phyloP scores from a whole-genome alignment of 2,329 filamentous ascomycete genomes.

The Fonsecaea multimorphosa region DNA sequence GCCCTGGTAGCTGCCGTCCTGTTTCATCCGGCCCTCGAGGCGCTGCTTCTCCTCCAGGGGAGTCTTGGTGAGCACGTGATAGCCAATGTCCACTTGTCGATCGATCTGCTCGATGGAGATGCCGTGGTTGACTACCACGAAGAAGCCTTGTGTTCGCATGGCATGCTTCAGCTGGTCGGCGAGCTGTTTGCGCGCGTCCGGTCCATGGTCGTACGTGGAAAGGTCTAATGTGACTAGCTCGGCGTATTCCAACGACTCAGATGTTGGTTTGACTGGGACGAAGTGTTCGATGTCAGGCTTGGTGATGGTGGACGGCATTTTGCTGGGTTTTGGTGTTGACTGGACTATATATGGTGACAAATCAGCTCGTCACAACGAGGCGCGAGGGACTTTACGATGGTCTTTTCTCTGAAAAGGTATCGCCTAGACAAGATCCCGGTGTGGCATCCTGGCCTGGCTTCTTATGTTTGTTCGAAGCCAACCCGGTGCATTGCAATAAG shows the following conservation, averaged over 20 bases:
- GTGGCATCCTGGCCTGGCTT: background rate
- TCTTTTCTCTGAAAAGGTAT: background rate
- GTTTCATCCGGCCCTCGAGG: conserved; percentile 52
- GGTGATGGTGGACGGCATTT: background rate
- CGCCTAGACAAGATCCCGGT: background rate
- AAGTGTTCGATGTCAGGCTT: conserved; percentile 10
- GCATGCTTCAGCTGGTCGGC: conserved; percentile 7
- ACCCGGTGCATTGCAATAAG: background rate
- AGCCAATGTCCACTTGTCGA: conserved; percentile 65
- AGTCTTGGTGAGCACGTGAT: conserved; percentile 63
- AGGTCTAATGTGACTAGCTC: conserved; percentile 15
- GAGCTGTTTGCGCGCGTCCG: background rate
- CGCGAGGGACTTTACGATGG: background rate
- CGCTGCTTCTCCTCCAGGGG: conserved; percentile 65
- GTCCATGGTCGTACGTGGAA: conserved; percentile 1
- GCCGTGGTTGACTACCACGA: conserved; percentile 68
- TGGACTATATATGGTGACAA: background rate
- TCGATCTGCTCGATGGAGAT: conserved; percentile 66
- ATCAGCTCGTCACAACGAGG: background rate
- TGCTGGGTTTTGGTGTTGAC: background rate
- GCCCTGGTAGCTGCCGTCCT: conserved; percentile 63
- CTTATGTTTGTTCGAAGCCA: background rate
- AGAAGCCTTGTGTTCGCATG: conserved; percentile 53
- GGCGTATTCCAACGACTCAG: conserved; percentile 8
- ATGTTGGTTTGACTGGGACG: conserved; percentile 3